Percentiles rank a stretch among this genome's conserved stretches.
Evolutionary conservation across 805 yeast species (phyloP).

Genomic region (Wickerhamiella siamensis): DNA sequence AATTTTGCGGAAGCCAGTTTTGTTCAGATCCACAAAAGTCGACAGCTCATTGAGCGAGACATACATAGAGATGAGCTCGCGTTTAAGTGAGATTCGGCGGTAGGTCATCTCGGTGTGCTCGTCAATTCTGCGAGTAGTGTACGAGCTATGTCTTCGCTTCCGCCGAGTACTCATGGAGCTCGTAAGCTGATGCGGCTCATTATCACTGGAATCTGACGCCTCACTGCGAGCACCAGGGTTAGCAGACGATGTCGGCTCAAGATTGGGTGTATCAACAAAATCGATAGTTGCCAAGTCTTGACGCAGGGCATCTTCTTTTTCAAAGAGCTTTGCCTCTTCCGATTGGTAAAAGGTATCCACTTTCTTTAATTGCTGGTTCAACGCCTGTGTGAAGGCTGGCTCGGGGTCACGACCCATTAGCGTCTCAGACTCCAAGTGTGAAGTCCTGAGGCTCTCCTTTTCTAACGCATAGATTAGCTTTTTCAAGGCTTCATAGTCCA

Average conservation of each 20-base stretch:
- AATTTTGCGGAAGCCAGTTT: constrained; percentile 79
- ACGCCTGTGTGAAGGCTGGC: constrained; percentile 48
- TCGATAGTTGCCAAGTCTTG: constrained; percentile 28
- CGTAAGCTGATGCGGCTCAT: background rate
- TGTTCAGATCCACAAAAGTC: constrained; percentile 70
- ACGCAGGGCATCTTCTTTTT: constrained; percentile 40
- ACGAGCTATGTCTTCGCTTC: background rate
- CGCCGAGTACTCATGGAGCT: background rate
- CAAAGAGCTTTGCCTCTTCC: constrained; percentile 47
- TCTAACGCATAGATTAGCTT: constrained; percentile 74
- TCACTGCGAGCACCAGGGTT: background rate
- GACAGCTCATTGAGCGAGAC: constrained; percentile 69
- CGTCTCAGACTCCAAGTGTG: constrained; percentile 19
- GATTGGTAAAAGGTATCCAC: constrained; percentile 59
- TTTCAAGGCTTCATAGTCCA: constrained; percentile 78
- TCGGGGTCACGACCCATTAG: constrained; percentile 35
- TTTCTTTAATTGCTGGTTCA: constrained; percentile 63
- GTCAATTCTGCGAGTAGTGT: background rate
- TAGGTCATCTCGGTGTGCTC: background rate
- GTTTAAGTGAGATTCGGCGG: constrained; percentile 3
- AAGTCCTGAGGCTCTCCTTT: constrained; percentile 35
- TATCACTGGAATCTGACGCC: background rate
- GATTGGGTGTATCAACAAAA: background rate
- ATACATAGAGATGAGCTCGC: constrained; percentile 33
- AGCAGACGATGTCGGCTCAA: background rate